Evolutionary conservation across 257 asterid species (phyloP).

Genomic region (Coffea eugenioides): DNA sequence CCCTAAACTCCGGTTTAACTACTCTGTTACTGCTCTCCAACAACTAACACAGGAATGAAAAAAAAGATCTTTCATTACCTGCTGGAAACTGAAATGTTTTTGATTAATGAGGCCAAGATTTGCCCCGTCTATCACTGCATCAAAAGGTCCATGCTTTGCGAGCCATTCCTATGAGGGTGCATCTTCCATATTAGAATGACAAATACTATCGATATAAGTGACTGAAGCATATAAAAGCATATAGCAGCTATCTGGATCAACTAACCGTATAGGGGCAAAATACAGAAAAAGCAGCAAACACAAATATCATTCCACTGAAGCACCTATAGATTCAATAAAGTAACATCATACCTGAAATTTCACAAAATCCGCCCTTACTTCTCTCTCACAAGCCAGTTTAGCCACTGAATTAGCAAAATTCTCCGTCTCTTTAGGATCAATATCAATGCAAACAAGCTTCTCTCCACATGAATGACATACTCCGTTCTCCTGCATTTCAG

Average conservation of each 20-base stretch:
- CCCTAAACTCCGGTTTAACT: not conserved
- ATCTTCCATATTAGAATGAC: conserved; percentile 31
- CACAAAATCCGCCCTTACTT: not conserved
- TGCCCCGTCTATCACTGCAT: conserved; percentile 91
- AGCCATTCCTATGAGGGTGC: conserved; percentile 79
- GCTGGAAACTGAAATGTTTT: conserved; percentile 48
- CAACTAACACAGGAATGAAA: not conserved
- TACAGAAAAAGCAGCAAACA: not conserved
- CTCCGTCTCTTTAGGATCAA: conserved; percentile 89
- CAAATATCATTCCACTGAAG: not conserved
- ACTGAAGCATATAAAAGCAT: conserved; percentile 16
- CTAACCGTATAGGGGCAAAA: not conserved
- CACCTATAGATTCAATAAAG: too few relatives aligned
- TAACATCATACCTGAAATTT: not conserved
- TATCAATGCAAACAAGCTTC: conserved; percentile 84
- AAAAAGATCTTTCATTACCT: conserved; percentile 35
- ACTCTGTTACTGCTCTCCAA: not conserved
- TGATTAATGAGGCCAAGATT: conserved; percentile 63
- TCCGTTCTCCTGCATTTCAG: conserved; percentile 55
- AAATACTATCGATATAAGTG: conserved; percentile 20
- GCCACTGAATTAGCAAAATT: conserved; percentile 58
- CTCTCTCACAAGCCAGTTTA: not conserved
- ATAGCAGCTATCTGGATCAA: conserved; percentile 3
- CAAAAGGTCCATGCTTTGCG: conserved; percentile 74
- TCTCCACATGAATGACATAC: conserved; percentile 74